Conservation (phyloP, 2,329 filamentous ascomycete genomes). For the Cladosporium sp. region DNA sequence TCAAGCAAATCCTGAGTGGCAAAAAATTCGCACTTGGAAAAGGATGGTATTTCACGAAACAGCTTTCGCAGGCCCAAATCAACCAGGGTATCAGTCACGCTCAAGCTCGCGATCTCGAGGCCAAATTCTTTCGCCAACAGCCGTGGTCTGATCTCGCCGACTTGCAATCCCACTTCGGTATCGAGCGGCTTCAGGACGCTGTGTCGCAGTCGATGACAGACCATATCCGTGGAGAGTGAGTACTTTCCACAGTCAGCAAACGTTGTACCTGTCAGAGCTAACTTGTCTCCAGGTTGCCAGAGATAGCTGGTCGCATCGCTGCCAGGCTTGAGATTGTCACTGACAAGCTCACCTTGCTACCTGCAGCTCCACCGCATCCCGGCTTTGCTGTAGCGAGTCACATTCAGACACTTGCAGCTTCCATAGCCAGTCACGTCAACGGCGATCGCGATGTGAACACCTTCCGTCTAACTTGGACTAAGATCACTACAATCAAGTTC, state of each 20-base stretch:
- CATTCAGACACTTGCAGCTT: conserved; percentile 57
- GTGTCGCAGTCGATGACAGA: conserved; percentile 52
- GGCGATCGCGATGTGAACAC: conserved; percentile 46
- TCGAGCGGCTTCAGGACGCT: conserved; percentile 48
- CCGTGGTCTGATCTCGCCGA: conserved; percentile 51
- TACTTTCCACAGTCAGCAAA: background rate
- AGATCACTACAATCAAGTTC: conserved; percentile 53
- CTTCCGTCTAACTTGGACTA: conserved; percentile 46
- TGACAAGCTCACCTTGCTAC: conserved; percentile 57
- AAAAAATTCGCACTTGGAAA: conserved; percentile 64
- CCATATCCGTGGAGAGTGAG: conserved; percentile 42
- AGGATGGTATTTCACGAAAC: conserved; percentile 78
- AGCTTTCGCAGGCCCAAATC: conserved; percentile 56
- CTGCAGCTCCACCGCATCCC: conserved; percentile 65
- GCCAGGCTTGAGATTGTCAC: conserved; percentile 54
- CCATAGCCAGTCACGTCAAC: conserved; percentile 56
- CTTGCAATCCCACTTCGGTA: conserved; percentile 54
- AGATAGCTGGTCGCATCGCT: conserved; percentile 47
- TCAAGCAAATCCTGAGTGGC: conserved; percentile 50
- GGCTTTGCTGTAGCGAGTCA: conserved; percentile 64
- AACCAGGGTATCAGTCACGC: conserved; percentile 45
- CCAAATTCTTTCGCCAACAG: conserved; percentile 48
- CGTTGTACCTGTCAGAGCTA: background rate
- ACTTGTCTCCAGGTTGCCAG: conserved; percentile 32
- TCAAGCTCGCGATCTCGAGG: conserved; percentile 52